Base-by-base conservation (phyloP, 352 stramenopile species). In the Pythium coloratum region DNA sequence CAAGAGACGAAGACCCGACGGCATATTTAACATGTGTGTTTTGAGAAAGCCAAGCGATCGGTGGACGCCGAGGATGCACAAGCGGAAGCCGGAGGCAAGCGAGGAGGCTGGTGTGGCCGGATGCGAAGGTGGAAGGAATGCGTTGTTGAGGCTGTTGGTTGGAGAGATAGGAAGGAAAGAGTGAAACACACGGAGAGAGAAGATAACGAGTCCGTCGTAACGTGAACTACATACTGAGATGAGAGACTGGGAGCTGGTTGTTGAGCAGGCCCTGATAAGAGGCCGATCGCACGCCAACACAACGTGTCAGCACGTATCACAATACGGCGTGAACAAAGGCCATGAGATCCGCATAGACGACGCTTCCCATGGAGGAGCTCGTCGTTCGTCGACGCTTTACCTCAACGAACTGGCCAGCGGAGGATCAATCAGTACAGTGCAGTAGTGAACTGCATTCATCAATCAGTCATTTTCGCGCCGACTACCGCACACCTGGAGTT, bases 11-110 rank as follows among this genome's bases (percentile, higher is more conserved):
- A 30, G 33, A 13, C 20, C 30, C 30, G 30, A 46, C 28, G 42
- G 24, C 57, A n/a, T 63, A 63, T 63, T 55, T 55, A 63, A 63
- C 38, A 47, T 24, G 30, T 63, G 42, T 26, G 42, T 10, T 47
- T 34, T 13, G 40, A 47, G 20, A 62, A 51, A 6, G 36, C 33
- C 14, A 51, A 33, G n/a, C 33, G 6, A 20, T 2, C 32, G 14
- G 40, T 13, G 40, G 38, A 46, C 7, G 38, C 38, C 0, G 38
- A 46, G 38, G 38, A 46, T 12, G 34, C 9, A 10, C 6, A 40
- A 40, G 34, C 34, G 38, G 13, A 46, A 13, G 1, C 9, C 38
- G 38, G 38, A 46, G 38, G 16, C 38, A 3, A 46, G 38, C 38
- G 13, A 3, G 13, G 38, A 14, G 13, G 13, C 13, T 14, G 38